Conservation (phyloP, 2,329 filamentous ascomycete species). For the Penicillium expansum region DNA sequence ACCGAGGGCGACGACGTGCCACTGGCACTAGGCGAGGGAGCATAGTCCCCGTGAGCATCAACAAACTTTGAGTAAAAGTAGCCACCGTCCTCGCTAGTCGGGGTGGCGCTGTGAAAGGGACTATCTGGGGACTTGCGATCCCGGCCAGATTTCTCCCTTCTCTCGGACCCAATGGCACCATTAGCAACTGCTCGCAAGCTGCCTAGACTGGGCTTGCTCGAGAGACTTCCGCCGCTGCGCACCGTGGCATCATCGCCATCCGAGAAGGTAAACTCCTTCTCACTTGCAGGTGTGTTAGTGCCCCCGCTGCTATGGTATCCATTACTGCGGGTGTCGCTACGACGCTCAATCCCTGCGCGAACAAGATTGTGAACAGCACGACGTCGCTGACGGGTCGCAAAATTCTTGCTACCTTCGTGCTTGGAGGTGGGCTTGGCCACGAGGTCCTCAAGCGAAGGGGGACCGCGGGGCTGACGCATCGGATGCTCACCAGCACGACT, state of each 20-base stretch:
- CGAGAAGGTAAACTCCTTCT: conserved; percentile 68
- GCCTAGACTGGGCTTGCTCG: conserved; percentile 69
- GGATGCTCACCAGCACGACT: conserved; percentile 92
- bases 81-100: conserved; percentile 61
- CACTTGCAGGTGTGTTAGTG: conserved; percentile 86
- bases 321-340: conserved; percentile 66
- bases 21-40: conserved; percentile 26
- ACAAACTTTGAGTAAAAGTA: conserved; percentile 57
- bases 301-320: conserved; percentile 63
- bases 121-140: conserved; percentile 55
- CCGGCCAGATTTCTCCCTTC: conserved; percentile 65
- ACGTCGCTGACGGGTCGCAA: conserved; percentile 85
- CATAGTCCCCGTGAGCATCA: conserved; percentile 45
- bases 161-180: conserved; percentile 83
- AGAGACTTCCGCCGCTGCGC: conserved; percentile 77
- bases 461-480: conserved; percentile 85
- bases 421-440: conserved; percentile 85
- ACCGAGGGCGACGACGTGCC: conserved; percentile 35
- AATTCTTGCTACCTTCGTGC: conserved; percentile 95
- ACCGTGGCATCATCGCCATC: conserved; percentile 72
- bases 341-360: conserved; percentile 81
- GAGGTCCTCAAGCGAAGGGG: conserved; percentile 87
- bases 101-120: conserved; percentile 60
- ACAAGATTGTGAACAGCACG: conserved; percentile 90
- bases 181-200: conserved; percentile 76